Evolutionary conservation across 1,284 basidiomycete genomes (phyloP).

Genomic region (Trichosporon sp.): DNA sequence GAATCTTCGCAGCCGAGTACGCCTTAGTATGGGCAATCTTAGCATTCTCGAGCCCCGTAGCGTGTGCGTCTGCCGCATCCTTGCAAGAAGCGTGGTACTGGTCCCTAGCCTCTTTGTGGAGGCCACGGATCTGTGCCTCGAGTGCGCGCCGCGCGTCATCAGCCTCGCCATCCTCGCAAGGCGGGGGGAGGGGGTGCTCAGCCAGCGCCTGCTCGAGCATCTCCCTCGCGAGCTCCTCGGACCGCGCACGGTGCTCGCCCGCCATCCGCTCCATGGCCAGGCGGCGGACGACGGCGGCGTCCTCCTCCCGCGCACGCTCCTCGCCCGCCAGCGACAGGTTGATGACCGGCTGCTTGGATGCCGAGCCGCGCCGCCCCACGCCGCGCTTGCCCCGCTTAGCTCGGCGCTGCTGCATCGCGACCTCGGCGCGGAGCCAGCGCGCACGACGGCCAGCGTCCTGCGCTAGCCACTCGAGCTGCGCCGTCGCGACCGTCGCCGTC

Average conservation of each 20-base stretch:
- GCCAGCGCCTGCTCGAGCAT: background rate
- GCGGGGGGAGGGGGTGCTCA: background rate
- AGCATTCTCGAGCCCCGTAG: background rate
- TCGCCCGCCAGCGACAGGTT: constrained; percentile 1
- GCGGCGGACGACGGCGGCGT: constrained; percentile 4
- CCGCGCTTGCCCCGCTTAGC: background rate
- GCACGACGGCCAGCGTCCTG: constrained; percentile 5
- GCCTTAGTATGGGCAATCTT: background rate
- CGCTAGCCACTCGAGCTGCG: constrained; percentile 12
- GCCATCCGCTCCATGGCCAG: constrained; percentile 3
- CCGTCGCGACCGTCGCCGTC: background rate
- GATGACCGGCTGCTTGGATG: background rate
- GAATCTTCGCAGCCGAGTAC: background rate
- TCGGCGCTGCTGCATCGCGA: background rate
- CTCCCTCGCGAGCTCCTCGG: constrained; percentile 1
- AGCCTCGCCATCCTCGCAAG: background rate
- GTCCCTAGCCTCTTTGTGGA: background rate
- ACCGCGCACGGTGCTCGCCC: constrained; percentile 1
- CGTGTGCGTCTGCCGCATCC: background rate
- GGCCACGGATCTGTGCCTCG: background rate
- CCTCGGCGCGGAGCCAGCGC: constrained; percentile 10
- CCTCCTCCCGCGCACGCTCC: constrained; percentile 1
- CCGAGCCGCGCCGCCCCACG: background rate
- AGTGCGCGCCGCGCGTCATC: background rate
- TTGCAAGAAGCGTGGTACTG: constrained; percentile 3